A percentile compares a stretch with the other conserved stretches of the same genome.
These are phyloP conservation scores for Blastocystis sp. DNA, from an alignment of 352 stramenopile genomes.

Conservation along the genomic window DNA sequence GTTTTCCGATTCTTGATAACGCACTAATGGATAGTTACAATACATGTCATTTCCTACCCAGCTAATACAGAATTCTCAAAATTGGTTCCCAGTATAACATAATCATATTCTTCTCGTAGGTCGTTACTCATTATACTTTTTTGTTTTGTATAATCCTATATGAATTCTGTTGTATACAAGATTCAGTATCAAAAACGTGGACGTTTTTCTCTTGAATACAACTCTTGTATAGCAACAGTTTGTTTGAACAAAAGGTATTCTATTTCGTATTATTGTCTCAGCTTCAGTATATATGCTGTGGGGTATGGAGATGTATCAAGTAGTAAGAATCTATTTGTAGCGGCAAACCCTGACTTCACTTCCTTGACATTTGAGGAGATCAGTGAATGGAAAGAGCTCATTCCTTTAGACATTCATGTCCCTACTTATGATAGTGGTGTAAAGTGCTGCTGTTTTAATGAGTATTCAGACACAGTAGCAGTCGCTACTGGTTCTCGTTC, in stretches of 20 bases:
- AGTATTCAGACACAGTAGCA: neutral
- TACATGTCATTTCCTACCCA: neutral
- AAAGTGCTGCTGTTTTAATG: constrained; percentile 16
- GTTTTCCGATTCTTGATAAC: constrained; percentile 45
- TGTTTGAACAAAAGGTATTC: neutral
- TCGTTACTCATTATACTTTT: constrained; percentile 13
- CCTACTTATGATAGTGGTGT: neutral
- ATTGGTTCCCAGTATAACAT: constrained; percentile 53
- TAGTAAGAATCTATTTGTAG: constrained; percentile 19
- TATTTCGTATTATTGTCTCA: neutral
- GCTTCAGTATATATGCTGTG: neutral
- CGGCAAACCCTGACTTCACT: neutral
- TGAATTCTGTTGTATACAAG: neutral
- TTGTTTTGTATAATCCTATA: neutral
- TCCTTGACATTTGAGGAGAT: constrained; percentile 50
- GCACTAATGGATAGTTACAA: neutral
- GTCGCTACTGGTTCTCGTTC: neutral
- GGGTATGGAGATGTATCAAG: constrained; percentile 7
- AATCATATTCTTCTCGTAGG: constrained; percentile 45
- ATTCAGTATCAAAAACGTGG: neutral
- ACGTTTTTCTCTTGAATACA: neutral
- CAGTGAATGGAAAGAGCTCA: neutral
- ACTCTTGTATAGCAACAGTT: neutral
- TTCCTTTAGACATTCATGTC: neutral
- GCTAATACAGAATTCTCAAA: constrained; percentile 62